Evolutionary conservation across 345 rosid genomes (phyloP), one percentile per base, ranked within the genome.

Genomic region (Ailanthus altissimus): DNA sequence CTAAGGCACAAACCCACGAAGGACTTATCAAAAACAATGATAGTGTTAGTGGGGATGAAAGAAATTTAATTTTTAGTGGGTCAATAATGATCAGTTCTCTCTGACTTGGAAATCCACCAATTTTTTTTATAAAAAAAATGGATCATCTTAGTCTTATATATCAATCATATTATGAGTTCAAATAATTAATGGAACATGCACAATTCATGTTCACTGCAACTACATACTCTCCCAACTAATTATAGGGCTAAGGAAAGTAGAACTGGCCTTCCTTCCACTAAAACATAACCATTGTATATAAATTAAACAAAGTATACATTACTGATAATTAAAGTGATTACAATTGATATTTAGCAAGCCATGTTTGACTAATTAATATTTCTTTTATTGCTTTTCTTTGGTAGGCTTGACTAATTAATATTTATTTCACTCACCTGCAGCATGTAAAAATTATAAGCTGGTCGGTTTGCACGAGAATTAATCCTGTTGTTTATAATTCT

Each of bases 91-190:
- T 59, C 46, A 20, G 45, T 74, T 66, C 46, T 64, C 40, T 80
- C 66, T 72, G 68, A 81, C 76, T 74, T 61, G 80, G 84, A 83
- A 74, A 76, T 51, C 78, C 84, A 85, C 86, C 71, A 2, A 63
- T 56, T 63, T 67, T 46, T 28, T 32, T 32, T 32, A 32, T 1
- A 1, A 32, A 32, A 23, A 25, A 82, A 82, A 81, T 79, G 82
- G 65, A 62, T 32, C 38, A 32, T 32, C 38, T 16, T 58, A n/a
- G n/a, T n/a, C n/a, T n/a, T n/a, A n/a, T n/a, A n/a, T n/a, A 18
- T 74, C 68, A 57, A 74, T 73, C 60, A 20, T 76, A 61, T 54
- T 57, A 26, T 0, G 50, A 59, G 67, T 46, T 40, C 50, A 47
- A 72, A 56, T 43, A 46, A 59, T 59, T 28, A 36, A 54, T 71